These are phyloP conservation scores for Rhynchosporium graminicola DNA, from an alignment of 2,329 filamentous ascomycete species.

Conservation along the genomic window DNA sequence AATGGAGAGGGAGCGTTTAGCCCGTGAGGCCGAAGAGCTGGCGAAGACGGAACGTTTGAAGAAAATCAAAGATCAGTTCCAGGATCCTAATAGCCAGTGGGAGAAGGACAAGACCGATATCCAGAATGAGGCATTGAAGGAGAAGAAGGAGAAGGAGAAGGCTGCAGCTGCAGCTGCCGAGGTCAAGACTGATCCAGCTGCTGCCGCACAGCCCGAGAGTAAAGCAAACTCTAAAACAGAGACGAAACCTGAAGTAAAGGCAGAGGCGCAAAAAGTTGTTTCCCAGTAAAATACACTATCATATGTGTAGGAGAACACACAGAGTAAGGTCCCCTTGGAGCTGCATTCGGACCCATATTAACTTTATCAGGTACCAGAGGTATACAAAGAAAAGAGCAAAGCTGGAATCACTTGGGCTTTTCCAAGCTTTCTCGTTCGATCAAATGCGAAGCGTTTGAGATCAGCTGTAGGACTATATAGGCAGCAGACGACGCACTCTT, in stretches of 20 bases:
- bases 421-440: neutral
- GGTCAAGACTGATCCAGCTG: conserved; percentile 4
- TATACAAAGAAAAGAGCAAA: neutral
- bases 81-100: conserved; percentile 77
- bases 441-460: neutral
- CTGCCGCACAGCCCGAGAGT: conserved; percentile 13
- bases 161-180: conserved; percentile 24
- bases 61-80: conserved; percentile 79
- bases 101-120: conserved; percentile 85
- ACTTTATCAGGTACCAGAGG: neutral
- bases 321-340: neutral
- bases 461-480: conserved; percentile 22
- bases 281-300: too few relatives aligned
- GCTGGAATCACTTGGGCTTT: neutral
- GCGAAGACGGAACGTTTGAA: conserved; percentile 71
- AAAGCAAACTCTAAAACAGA: conserved; percentile 19
- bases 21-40: conserved; percentile 77
- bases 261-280: conserved; percentile 11
- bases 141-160: conserved; percentile 54
- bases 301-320: too few relatives aligned
- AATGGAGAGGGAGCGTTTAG: conserved; percentile 86
- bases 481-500: conserved; percentile 13
- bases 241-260: conserved; percentile 14
- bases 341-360: neutral
- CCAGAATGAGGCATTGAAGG: conserved; percentile 63